Evolutionary conservation across 148 eudicot genomes (phyloP).

Genomic region (Silene uniflora): DNA sequence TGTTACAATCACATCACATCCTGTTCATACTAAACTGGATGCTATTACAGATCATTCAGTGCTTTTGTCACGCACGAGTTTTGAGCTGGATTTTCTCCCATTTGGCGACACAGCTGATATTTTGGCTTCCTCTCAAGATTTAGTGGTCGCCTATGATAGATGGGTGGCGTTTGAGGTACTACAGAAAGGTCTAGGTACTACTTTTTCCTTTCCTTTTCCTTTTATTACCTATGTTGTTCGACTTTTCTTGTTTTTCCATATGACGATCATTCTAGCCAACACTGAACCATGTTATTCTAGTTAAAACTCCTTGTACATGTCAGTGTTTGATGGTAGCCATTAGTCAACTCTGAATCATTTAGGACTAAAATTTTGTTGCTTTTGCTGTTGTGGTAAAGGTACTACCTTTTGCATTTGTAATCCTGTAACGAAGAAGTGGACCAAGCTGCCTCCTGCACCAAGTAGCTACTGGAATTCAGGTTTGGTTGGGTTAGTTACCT

Average conservation of each 20-base stretch:
- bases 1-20: not conserved
- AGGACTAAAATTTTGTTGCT: too few relatives aligned
- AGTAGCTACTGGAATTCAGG: conserved; percentile 14
- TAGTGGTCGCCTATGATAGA: conserved; percentile 9
- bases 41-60: conserved; percentile 12
- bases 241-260: not conserved
- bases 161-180: conserved; percentile 4
- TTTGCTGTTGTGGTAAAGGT: not conserved
- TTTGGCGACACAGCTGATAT: not conserved
- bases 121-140: conserved; percentile 10
- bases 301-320: too few relatives aligned
- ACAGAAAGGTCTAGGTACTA: not conserved
- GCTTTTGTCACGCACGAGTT: conserved; percentile 4
- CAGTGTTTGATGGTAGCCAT: too few relatives aligned
- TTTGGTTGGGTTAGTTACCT: conserved; percentile 10
- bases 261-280: not conserved
- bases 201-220: not conserved
- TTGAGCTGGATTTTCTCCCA: conserved; percentile 12
- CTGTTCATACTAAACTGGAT: conserved; percentile 8
- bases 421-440: conserved; percentile 19
- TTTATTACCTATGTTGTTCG: not conserved
- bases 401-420: conserved; percentile 16
- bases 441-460: conserved; percentile 12
- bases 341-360: too few relatives aligned
- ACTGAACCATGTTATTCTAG: too few relatives aligned